Evolutionary conservation across 306 rosid species (phyloP).

Genomic region (Rubus parviflorus): DNA sequence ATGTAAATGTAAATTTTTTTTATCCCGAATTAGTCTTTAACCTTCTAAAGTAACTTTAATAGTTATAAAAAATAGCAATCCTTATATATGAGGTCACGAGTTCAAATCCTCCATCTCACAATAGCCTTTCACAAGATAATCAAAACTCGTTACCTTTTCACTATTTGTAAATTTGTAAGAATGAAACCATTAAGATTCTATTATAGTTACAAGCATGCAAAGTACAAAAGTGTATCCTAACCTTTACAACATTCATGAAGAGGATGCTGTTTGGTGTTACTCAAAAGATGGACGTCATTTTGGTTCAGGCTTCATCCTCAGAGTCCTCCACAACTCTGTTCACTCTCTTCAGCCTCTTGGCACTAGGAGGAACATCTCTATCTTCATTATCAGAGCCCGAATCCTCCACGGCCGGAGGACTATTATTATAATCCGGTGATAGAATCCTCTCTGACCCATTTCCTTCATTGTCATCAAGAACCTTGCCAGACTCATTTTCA

Average conservation of each 20-base stretch:
- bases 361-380: slow-evolving; percentile 27
- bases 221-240: not conserved
- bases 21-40: not conserved
- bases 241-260: not conserved
- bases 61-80: not conserved
- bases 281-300: not conserved
- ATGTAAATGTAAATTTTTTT: not conserved
- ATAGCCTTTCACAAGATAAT: too few species aligned
- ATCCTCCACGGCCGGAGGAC: slow-evolving; percentile 27
- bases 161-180: not conserved
- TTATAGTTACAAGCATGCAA: not conserved
- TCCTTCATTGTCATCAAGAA: slow-evolving; percentile 23
- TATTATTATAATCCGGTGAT: slow-evolving; percentile 26
- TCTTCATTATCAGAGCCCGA: slow-evolving; percentile 31
- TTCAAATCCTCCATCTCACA: not conserved
- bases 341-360: slow-evolving; percentile 36
- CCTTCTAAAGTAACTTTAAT: not conserved
- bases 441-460: slow-evolving; percentile 24
- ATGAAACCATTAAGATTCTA: not conserved
- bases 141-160: not conserved
- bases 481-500: slow-evolving; percentile 24
- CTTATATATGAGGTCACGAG: not conserved
- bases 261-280: not conserved
- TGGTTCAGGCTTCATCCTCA: slow-evolving; percentile 31
- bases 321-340: slow-evolving; percentile 19